Evolutionary conservation across 2,329 filamentous ascomycete species (phyloP), one percentile per base, ranked within the genome.

Genomic region (Beauveria sp.): DNA sequence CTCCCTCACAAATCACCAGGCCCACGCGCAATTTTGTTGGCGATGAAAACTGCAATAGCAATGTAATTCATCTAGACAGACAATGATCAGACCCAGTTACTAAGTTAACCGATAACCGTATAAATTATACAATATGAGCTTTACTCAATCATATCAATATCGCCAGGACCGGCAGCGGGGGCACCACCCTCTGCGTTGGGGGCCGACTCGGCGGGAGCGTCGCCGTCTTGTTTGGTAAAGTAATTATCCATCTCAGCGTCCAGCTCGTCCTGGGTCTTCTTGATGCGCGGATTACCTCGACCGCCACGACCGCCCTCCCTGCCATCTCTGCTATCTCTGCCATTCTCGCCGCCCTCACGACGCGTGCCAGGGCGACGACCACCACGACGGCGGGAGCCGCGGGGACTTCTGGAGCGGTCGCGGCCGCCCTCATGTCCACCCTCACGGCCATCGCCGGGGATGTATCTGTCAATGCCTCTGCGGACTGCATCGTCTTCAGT

Each of bases 171-270:
- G 18, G 62, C 38, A 45, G 74, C 76, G 20, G 69, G 60, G 55
- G 65, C 62, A 2, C 61, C 62, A 64, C 67, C 67, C 24, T 68
- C 64, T 62, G 69, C 67, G 50, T 71, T 66, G 3, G 61, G 65
- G 24, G 72, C 68, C 7, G 70, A 65, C 28, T 70, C 76, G 43
- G 74, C 76, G n/a, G 70, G 73, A 57, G 75, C 70, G 52, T 68
- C 68, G 57, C 68, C 64, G 54, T 68, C 68, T 57, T 68, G 63
- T 28, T 77, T 78, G 34, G 83, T 87, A 79, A 91, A 97, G 74
- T 97, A 97, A 71, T 96, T 91, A 34, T 88, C 91, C 93, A 97
- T 97, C 76, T 97, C 93, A n/a, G 90, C 91, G 73, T 97, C 93
- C 46, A 97, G 80, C 72, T 97, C 91, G 69, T 96, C 90, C 67